These are phyloP conservation scores for Podospora bellae-mahoneyi DNA, from an alignment of 495 filamentous ascomycete species.

Conservation along the genomic window DNA sequence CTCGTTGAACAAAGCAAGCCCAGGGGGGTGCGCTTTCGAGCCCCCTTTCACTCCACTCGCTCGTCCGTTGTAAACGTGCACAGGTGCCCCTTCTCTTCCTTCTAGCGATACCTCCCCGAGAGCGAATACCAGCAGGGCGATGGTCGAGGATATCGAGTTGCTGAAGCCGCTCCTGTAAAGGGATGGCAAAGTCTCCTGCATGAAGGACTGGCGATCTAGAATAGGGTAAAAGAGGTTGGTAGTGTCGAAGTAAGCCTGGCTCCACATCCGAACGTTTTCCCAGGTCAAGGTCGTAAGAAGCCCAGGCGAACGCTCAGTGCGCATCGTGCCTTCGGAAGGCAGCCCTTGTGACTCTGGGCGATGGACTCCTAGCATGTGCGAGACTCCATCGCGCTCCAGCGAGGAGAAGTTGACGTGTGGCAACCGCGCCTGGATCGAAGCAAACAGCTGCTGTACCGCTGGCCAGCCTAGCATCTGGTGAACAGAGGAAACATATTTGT, in stretches of 20 bases:
- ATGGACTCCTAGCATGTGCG: conserved; percentile 28
- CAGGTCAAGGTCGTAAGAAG: conserved; percentile 32
- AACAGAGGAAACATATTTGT: conserved; percentile 51
- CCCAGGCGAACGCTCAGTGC: not conserved
- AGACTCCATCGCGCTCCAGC: conserved; percentile 40
- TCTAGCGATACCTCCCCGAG: conserved; percentile 54
- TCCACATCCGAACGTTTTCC: conserved; percentile 49
- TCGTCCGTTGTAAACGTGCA: conserved; percentile 40
- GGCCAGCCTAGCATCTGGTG: conserved; percentile 60
- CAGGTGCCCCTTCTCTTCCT: conserved; percentile 42
- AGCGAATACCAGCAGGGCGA: conserved; percentile 56
- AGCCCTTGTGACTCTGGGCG: conserved; percentile 10
- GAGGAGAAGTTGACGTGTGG: conserved; percentile 32
- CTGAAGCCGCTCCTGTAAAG: conserved; percentile 50
- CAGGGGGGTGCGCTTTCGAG: conserved; percentile 47
- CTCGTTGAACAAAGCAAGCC: conserved; percentile 57
- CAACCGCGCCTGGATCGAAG: conserved; percentile 28
- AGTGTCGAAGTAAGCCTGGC: conserved; percentile 53
- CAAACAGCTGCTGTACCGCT: conserved; percentile 47
- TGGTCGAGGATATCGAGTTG: conserved; percentile 45
- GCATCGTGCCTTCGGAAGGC: not conserved
- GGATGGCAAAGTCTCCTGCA: conserved; percentile 43
- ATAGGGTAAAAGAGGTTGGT: conserved; percentile 56
- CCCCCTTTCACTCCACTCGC: conserved; percentile 54
- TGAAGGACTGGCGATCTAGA: conserved; percentile 51